A percentile compares a stretch with the other conserved stretches of the same genome.
phyloP scores from a whole-genome alignment of 225 moss, liverwort and hornwort genomes.

The Pseudisothecium myosuroides region DNA sequence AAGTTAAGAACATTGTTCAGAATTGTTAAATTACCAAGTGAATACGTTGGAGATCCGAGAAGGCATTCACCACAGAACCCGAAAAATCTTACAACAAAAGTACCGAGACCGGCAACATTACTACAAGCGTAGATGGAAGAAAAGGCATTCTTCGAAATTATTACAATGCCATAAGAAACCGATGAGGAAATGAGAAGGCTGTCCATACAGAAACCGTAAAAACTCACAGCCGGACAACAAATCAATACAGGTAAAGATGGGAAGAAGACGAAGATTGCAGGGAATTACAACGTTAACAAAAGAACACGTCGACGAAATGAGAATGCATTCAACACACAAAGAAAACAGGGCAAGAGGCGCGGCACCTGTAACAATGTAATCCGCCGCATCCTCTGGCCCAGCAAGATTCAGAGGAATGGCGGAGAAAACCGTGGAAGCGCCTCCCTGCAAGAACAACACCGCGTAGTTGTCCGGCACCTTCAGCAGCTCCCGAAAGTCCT shows the following conservation, averaged over 20 bases:
- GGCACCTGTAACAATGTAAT: slow-evolving; percentile 72
- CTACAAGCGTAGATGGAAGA: not conserved
- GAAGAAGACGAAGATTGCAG: not conserved
- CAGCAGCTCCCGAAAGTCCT: slow-evolving; percentile 68
- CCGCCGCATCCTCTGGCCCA: slow-evolving; percentile 58
- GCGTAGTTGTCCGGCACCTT: slow-evolving; percentile 76
- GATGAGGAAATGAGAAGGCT: not conserved
- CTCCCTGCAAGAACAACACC: slow-evolving; percentile 93
- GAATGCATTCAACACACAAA: not conserved
- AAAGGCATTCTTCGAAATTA: not conserved
- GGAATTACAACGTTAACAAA: not conserved
- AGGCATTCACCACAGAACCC: not conserved
- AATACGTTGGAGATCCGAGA: not conserved
- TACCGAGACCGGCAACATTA: not conserved
- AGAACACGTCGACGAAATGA: not conserved
- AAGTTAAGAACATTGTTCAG: not conserved
- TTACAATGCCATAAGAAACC: not conserved
- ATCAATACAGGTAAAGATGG: not conserved
- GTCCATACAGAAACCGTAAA: not conserved
- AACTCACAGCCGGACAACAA: not conserved
- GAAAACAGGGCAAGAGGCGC: not conserved
- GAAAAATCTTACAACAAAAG: not conserved
- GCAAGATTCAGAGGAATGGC: slow-evolving; percentile 81
- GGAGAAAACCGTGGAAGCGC: slow-evolving; percentile 76
- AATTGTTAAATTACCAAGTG: not conserved